phyloP scores from a whole-genome alignment of 2,329 filamentous ascomycete species.

The Exophiala sideris region DNA sequence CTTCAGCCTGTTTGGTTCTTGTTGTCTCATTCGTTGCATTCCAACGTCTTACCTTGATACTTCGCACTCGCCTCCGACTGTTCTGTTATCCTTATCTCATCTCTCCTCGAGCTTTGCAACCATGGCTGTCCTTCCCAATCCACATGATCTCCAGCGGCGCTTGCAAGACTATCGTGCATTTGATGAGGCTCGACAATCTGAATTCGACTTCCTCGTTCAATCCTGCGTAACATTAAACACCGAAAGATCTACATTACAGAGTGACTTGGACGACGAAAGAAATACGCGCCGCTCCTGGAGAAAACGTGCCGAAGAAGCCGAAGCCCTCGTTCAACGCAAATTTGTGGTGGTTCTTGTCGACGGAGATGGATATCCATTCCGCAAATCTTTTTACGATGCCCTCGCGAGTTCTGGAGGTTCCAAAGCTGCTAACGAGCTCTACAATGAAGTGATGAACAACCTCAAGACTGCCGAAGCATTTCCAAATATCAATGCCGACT shows the following conservation, averaged over 20 bases:
- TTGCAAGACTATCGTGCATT: conserved; percentile 14
- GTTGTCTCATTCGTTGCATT: too few relatives aligned
- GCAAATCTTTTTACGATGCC: conserved; percentile 47
- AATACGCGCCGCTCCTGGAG: conserved; percentile 18
- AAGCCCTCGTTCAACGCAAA: conserved; percentile 37
- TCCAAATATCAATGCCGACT: conserved; percentile 28
- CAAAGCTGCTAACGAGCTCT: conserved; percentile 34
- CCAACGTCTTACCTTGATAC: not conserved
- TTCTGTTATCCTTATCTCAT: not conserved
- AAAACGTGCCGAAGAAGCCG: conserved; percentile 18
- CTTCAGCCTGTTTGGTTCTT: too few relatives aligned
- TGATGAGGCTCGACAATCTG: conserved; percentile 20
- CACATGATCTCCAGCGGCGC: conserved; percentile 6
- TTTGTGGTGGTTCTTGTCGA: conserved; percentile 62
- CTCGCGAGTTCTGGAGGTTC: conserved; percentile 51
- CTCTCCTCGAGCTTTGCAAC: not conserved
- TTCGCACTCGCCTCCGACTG: not conserved
- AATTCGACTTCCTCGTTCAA: conserved; percentile 17
- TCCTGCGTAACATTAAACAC: conserved; percentile 12
- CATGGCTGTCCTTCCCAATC: conserved; percentile 8
- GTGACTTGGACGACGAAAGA: conserved; percentile 35
- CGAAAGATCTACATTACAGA: conserved; percentile 9
- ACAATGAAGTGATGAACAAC: conserved; percentile 19
- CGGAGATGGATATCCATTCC: conserved; percentile 59
- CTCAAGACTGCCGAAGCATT: conserved; percentile 4